Base-by-base conservation (phyloP, 129 eudicot species). In the Helianthus tuberosus region DNA sequence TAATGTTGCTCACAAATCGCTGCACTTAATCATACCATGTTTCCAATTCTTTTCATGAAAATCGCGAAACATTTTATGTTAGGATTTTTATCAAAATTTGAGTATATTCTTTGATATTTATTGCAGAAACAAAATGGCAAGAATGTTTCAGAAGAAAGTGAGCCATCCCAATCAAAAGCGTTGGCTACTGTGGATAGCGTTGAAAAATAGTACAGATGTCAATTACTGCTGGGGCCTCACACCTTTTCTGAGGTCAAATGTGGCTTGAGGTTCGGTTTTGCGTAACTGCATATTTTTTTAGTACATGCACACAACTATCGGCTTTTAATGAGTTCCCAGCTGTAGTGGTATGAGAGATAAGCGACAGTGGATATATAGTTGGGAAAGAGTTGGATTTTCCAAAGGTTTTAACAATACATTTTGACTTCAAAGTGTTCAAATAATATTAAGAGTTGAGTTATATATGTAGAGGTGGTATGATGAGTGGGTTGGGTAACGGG, bases 41-140 rank as follows among this genome's bases (percentile, higher is more conserved):
- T 39, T 39, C 44, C 6, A n/a, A n/a, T n/a, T n/a, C n/a, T n/a
- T n/a, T 39, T 11, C 35, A 63, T 43, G 51, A 59, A 25, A 72
- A 35, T 13, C 48, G 62, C 69, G 14, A 29, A 23, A 35, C 47
- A 3, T 39, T 59, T 59, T 14, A 27, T 27, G 25, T 72, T 46
- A 12, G 36, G 46, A 9, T 61, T 29, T 38, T 61, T 9, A 4
- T 35, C 8, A 13, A 64, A 64, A 64, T 39, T 36, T 39, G 13
- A 39, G 44, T 48, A 8, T 38, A 15, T 64, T 15, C 13, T 38
- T 64, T 35, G 52, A 14, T 51, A 39, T n/a, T 7, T 68, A 13
- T 48, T 59, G 66, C 82, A 70, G 82, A 71, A 71, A 71, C 66
- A 62, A 43, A 72, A 52, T 71, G 66, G 66, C 25, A 27, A 0